Conservation (phyloP, 2,329 filamentous ascomycete species). For the Chaetomiaceae sp. region DNA sequence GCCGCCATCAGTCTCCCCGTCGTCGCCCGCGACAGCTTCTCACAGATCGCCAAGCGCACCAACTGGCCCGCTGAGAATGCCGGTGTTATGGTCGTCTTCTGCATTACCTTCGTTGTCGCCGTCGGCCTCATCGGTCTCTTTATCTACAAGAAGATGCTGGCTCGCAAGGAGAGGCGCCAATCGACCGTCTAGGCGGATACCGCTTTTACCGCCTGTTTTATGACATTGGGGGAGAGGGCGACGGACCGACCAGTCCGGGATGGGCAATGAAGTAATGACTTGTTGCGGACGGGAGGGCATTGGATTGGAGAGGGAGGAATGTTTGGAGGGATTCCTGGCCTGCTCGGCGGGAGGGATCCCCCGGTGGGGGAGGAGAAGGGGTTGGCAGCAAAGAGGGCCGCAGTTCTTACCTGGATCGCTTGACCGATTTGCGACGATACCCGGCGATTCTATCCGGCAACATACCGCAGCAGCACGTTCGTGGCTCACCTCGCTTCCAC, state of each 20-base stretch:
- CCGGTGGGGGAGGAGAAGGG: not conserved
- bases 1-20: conserved; percentile 33
- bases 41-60: conserved; percentile 50
- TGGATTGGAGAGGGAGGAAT: too few species aligned
- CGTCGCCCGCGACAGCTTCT: conserved; percentile 32
- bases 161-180: conserved; percentile 29
- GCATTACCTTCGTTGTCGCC: conserved; percentile 54
- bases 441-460: conserved; percentile 10
- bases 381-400: conserved; percentile 4
- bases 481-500: not conserved
- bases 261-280: conserved; percentile 23
- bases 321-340: conserved; percentile 12
- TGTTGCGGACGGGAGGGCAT: not conserved
- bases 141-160: conserved; percentile 34
- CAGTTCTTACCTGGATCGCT: conserved; percentile 6
- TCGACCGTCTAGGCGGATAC: conserved; percentile 21
- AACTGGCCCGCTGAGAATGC: conserved; percentile 56
- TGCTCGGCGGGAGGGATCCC: conserved; percentile 12
- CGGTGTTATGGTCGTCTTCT: conserved; percentile 60
- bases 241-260: conserved; percentile 11
- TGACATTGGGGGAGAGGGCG: not conserved
- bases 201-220: not conserved
- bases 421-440: conserved; percentile 16
- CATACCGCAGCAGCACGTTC: conserved; percentile 1
- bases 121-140: conserved; percentile 48